Evolutionary conservation across 2,329 filamentous ascomycete genomes (phyloP).

Genomic region (Cytospora schulzeri): DNA sequence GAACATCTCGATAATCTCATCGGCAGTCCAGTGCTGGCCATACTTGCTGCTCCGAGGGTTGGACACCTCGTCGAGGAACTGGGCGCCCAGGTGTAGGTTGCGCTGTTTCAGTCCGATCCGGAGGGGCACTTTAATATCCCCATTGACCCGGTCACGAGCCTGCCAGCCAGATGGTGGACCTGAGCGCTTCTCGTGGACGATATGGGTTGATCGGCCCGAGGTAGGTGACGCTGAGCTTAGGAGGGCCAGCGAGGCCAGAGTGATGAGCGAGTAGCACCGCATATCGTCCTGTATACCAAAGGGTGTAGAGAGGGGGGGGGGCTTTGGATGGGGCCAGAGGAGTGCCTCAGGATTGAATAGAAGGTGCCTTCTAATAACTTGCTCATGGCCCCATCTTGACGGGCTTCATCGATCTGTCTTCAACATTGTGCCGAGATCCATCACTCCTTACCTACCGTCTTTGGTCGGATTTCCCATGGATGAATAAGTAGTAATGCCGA

Average conservation of each 20-base stretch:
- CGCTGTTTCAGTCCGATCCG: conserved; percentile 26
- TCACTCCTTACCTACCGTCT: background rate
- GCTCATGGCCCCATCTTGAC: background rate
- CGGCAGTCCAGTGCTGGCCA: conserved; percentile 25
- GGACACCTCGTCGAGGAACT: conserved; percentile 22
- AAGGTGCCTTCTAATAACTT: background rate
- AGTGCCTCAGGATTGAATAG: background rate
- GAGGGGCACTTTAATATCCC: conserved; percentile 24
- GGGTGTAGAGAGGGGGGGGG: background rate
- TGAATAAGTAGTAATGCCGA: background rate
- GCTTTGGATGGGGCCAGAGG: background rate
- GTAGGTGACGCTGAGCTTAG: background rate
- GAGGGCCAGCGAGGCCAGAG: background rate
- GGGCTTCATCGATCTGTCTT: background rate
- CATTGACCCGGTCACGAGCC: conserved; percentile 20
- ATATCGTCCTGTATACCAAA: background rate
- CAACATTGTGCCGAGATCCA: background rate
- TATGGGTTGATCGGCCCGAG: background rate
- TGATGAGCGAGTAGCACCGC: background rate
- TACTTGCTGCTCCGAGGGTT: conserved; percentile 23
- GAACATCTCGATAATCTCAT: conserved; percentile 25
- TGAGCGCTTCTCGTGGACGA: conserved; percentile 23
- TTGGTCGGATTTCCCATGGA: background rate
- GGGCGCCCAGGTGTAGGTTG: conserved; percentile 21
- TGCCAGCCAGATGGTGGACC: conserved; percentile 22